Conservation (phyloP, 2,329 filamentous ascomycete species). For the Colletotrichum sp. region DNA sequence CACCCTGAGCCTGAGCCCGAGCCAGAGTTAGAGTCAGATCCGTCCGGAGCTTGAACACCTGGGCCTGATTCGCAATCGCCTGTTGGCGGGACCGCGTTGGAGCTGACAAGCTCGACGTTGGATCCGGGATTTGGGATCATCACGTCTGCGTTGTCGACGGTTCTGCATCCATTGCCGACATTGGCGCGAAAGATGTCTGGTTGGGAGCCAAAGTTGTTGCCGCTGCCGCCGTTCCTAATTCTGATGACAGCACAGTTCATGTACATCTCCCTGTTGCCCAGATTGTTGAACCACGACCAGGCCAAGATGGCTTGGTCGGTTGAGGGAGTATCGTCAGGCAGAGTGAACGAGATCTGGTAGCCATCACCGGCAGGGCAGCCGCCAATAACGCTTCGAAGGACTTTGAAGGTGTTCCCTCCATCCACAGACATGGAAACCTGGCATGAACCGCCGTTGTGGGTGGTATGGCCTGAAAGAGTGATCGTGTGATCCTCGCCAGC, state of each 20-base stretch:
- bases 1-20: neutral
- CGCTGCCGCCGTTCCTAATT: slow-evolving; percentile 36
- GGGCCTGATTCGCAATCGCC: neutral
- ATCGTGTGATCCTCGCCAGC: slow-evolving; percentile 59
- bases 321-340: slow-evolving; percentile 55
- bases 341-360: slow-evolving; percentile 25
- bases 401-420: slow-evolving; percentile 62
- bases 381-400: slow-evolving; percentile 43
- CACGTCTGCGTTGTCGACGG: slow-evolving; percentile 54
- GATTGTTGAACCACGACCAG: slow-evolving; percentile 69
- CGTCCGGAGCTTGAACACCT: neutral
- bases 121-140: slow-evolving; percentile 67
- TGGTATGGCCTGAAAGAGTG: slow-evolving; percentile 56
- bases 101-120: slow-evolving; percentile 41
- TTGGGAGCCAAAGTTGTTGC: slow-evolving; percentile 35
- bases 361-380: slow-evolving; percentile 34
- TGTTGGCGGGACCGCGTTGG: neutral
- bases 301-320: slow-evolving; percentile 58
- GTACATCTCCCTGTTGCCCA: slow-evolving; percentile 72
- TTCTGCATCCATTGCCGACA: slow-evolving; percentile 55
- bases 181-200: slow-evolving; percentile 76
- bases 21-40: neutral
- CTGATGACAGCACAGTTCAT: slow-evolving; percentile 70
- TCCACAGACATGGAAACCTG: slow-evolving; percentile 68
- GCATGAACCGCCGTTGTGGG: slow-evolving; percentile 65